A percentile compares a stretch with the other conserved stretches of the same genome.
phyloP scores from a whole-genome alignment of 139 green algal genomes.

The Picochlorum sp. region DNA sequence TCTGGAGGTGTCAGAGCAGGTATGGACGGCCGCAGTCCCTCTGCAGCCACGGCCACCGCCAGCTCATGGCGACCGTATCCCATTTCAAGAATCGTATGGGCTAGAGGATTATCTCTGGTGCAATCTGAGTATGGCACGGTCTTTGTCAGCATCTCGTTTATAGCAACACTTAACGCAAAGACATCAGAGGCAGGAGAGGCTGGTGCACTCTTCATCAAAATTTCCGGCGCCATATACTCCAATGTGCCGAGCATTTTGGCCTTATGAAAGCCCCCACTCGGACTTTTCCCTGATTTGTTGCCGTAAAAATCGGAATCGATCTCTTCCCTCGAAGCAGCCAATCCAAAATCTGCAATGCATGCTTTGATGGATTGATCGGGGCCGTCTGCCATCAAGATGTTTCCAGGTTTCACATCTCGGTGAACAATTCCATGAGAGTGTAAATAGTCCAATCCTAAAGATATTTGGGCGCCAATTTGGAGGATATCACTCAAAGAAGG shows the following conservation, averaged over 20 bases:
- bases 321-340: conserved; percentile 29
- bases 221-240: conserved; percentile 86
- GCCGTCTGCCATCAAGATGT: conserved; percentile 32
- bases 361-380: not conserved
- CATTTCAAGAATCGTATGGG: conserved; percentile 84
- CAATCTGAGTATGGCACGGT: conserved; percentile 61
- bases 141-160: conserved; percentile 53
- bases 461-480: conserved; percentile 37
- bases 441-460: conserved; percentile 35
- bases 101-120: conserved; percentile 73
- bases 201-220: conserved; percentile 35
- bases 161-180: conserved; percentile 63
- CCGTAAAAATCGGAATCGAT: conserved; percentile 13
- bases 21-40: conserved; percentile 69
- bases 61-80: conserved; percentile 82
- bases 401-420: conserved; percentile 49
- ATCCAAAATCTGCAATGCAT: conserved; percentile 49
- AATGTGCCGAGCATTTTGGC: conserved; percentile 62
- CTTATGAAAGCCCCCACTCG: conserved; percentile 72
- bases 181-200: conserved; percentile 53
- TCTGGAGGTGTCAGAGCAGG: conserved; percentile 16
- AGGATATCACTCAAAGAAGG: conserved; percentile 31
- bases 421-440: conserved; percentile 37
- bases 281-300: conserved; percentile 3
- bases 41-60: conserved; percentile 61